A percentile compares a stretch with the other conserved stretches of the same genome.
Conservation (phyloP, 2,329 filamentous ascomycete genomes). For the Clarireedia paspali region DNA sequence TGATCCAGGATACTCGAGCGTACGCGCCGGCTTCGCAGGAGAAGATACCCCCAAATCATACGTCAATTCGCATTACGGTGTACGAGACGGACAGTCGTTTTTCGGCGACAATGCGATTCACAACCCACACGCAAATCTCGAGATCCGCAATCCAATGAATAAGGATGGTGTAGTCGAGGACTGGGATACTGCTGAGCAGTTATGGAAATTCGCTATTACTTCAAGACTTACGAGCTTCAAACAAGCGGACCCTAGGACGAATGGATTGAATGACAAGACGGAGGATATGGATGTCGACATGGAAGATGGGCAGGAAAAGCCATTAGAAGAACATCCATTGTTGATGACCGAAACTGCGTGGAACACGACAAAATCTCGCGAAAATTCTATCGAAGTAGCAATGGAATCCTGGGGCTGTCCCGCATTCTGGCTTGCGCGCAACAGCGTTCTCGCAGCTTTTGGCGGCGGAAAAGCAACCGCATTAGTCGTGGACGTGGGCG, state of each 20-base stretch:
- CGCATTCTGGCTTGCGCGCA: conserved; percentile 88
- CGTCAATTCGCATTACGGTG: conserved; percentile 81
- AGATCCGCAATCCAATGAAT: conserved; percentile 88
- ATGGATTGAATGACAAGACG: conserved; percentile 65
- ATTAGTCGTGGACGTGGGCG: conserved; percentile 85
- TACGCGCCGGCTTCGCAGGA: conserved; percentile 91
- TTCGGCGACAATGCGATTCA: conserved; percentile 90
- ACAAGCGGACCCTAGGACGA: conserved; percentile 61
- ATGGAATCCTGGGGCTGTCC: conserved; percentile 97
- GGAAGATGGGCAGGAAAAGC: conserved; percentile 59
- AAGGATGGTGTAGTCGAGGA: conserved; percentile 87
- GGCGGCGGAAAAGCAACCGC: conserved; percentile 89
- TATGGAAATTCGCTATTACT: conserved; percentile 92
- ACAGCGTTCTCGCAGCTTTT: conserved; percentile 83
- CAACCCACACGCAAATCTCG: conserved; percentile 65
- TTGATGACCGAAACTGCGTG: conserved; percentile 92
- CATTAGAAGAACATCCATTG: conserved; percentile 80
- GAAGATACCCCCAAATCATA: conserved; percentile 96
- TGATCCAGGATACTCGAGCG: conserved; percentile 85
- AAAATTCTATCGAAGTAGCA: conserved; percentile 91
- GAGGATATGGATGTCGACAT: conserved; percentile 40
- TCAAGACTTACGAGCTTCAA: conserved; percentile 76
- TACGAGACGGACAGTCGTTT: conserved; percentile 46
- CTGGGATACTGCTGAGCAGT: conserved; percentile 81
- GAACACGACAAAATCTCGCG: conserved; percentile 80